Conservation (phyloP, 2,329 filamentous ascomycete genomes). For the Akanthomyces dipterigenus region DNA sequence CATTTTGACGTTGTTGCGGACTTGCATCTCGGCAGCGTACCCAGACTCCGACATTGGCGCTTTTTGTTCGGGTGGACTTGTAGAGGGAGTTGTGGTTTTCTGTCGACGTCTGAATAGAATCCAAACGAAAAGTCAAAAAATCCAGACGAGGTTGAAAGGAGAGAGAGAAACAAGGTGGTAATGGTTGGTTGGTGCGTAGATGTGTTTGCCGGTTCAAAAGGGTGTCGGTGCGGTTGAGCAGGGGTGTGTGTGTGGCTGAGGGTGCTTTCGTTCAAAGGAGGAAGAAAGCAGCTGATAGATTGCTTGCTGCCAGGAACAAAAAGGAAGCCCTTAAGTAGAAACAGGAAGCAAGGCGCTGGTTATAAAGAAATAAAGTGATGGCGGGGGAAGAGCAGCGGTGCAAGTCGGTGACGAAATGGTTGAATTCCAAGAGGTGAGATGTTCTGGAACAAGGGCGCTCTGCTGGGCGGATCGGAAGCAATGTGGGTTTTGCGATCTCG, state of each 20-base stretch:
- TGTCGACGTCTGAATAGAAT: not conserved
- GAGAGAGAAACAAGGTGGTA: not conserved
- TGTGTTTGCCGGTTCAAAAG: not conserved
- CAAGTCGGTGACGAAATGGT: not conserved
- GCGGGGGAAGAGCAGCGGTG: not conserved
- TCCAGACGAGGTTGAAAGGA: not conserved
- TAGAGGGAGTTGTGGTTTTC: not conserved
- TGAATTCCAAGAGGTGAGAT: constrained; percentile 10
- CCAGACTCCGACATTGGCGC: not conserved
- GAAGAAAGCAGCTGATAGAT: too few relatives aligned
- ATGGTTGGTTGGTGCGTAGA: constrained; percentile 2
- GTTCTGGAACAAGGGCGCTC: constrained; percentile 4
- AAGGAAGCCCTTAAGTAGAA: not conserved
- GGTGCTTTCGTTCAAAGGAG: too few relatives aligned
- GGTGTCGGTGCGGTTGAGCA: not conserved
- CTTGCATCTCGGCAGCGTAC: constrained; percentile 17
- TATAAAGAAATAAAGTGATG: not conserved
- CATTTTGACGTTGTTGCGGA: constrained; percentile 37
- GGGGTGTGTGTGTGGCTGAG: not conserved
- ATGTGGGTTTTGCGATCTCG: not conserved
- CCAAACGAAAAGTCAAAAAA: not conserved
- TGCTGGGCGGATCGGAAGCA: not conserved
- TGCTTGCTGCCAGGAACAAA: not conserved
- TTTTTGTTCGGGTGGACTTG: not conserved
- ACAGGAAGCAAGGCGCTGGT: not conserved